Base-by-base conservation (phyloP, 257 asterid species). In the Lycium barbarum region DNA sequence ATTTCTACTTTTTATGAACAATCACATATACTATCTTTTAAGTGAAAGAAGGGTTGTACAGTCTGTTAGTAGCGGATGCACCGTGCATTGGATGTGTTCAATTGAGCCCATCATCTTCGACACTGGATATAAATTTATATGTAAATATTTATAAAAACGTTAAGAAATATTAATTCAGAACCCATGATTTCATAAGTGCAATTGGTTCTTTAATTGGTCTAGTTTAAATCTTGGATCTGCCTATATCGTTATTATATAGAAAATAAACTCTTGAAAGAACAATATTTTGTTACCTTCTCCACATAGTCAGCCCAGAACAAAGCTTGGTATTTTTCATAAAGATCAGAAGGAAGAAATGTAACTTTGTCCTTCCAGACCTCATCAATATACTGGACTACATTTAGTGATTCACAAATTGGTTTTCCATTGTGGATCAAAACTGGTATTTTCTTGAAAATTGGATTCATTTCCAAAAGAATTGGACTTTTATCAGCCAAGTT, bases 361-460 rank as follows among this genome's bases (percentile, higher is more conserved):
- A 82, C 71, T 65, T 67, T 51, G 76, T 74, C 79, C 9, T 83
- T 73, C 90, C 90, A 88, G 0, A 68, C 85, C 33, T 88, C 86
- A 43, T 86, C 90, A 38, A 88, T 86, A 79, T 88, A 88, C n/a
- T 84, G 76, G 0, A 88, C 83, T 33, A 86, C 79, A 35, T 67
- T 51, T 17, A 55, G 18, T 0, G 89, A 88, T 26, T 88, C 89
- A 58, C 88, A 82, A 36, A 88, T 20, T 35, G 90, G 86, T 65
- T 66, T 84, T 53, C 84, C 87, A 53, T 84, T 54, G 33, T 84
- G 87, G 20, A 84, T 67, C 87, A 87, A 18, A n/a, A 89, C 87
- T 3, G 91, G 91, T 40, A 87, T 57, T 86, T 90, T 86, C 88
- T 90, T 84, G 86, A 87, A 87, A 84, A 90, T 63, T 33, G 92